These are phyloP conservation scores for Talaromyces ruber DNA, from an alignment of 495 filamentous ascomycete genomes.

Conservation along the genomic window DNA sequence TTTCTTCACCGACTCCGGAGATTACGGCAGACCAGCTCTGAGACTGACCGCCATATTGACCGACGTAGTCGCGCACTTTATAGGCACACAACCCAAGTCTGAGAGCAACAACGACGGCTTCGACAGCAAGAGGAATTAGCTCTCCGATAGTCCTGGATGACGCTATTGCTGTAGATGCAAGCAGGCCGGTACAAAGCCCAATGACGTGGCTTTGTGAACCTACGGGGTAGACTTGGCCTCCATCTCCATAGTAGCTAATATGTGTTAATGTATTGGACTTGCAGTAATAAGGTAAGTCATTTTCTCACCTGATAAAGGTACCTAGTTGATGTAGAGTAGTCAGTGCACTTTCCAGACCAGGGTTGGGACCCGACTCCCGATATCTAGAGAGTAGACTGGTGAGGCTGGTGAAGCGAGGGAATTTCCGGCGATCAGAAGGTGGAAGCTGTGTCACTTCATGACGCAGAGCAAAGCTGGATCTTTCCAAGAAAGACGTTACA, in stretches of 20 bases:
- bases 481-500: constrained; percentile 57
- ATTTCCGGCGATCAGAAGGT: constrained; percentile 45
- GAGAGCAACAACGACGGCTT: constrained; percentile 66
- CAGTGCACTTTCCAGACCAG: constrained; percentile 57
- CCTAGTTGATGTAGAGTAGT: constrained; percentile 63
- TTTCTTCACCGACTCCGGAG: constrained; percentile 23
- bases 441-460: constrained; percentile 55
- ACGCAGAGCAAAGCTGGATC: constrained; percentile 50
- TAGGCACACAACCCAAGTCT: constrained; percentile 55
- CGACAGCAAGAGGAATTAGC: constrained; percentile 57
- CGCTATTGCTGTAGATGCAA: constrained; percentile 64
- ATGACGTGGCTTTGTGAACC: constrained; percentile 36
- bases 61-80: constrained; percentile 27
- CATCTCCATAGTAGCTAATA: constrained; percentile 40
- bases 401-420: constrained; percentile 63
- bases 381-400: constrained; percentile 65
- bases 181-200: constrained; percentile 60
- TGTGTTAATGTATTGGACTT: background rate
- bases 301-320: constrained; percentile 66
- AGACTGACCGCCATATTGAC: constrained; percentile 14
- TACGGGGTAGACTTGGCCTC: constrained; percentile 39
- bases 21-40: constrained; percentile 32
- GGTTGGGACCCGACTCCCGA: constrained; percentile 45
- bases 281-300: background rate
- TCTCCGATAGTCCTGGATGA: constrained; percentile 58